Conservation (phyloP, 306 rosid species). For the Ziziphus jujuba region DNA sequence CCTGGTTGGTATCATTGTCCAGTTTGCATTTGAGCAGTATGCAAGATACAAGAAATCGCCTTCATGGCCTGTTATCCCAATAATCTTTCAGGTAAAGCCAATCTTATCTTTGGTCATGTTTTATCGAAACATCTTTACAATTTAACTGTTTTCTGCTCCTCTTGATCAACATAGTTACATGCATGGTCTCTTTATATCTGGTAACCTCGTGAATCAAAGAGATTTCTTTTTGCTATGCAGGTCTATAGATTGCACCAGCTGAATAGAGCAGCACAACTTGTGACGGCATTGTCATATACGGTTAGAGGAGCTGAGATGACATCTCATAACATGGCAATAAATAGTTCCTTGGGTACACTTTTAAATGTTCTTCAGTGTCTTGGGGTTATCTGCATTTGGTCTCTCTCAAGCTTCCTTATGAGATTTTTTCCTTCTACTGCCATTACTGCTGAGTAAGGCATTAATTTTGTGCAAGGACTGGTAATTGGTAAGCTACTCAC, state of each 20-base stretch:
- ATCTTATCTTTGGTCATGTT: not conserved
- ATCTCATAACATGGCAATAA: slow-evolving; percentile 83
- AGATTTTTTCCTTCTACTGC: slow-evolving; percentile 60
- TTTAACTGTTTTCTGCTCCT: not conserved
- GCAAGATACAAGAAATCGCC: slow-evolving; percentile 82
- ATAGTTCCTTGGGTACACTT: slow-evolving; percentile 82
- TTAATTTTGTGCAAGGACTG: slow-evolving; percentile 16
- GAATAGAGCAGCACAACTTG: slow-evolving; percentile 95
- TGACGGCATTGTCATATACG: slow-evolving; percentile 90
- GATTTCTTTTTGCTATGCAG: slow-evolving; percentile 38
- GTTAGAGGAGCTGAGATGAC: slow-evolving; percentile 97
- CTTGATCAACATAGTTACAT: too few species aligned
- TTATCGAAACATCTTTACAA: not conserved
- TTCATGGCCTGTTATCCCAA: slow-evolving; percentile 91
- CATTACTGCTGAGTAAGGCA: slow-evolving; percentile 35
- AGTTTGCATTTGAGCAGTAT: slow-evolving; percentile 94
- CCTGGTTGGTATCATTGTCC: slow-evolving; percentile 93
- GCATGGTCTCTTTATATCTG: not conserved
- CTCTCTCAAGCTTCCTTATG: slow-evolving; percentile 92
- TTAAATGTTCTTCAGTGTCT: slow-evolving; percentile 85
- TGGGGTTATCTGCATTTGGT: slow-evolving; percentile 97
- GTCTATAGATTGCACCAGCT: slow-evolving; percentile 95
- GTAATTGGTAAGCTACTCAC: slow-evolving; percentile 8
- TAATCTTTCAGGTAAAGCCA: slow-evolving; percentile 80
- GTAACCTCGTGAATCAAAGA: not conserved